A percentile compares a stretch with the other conserved stretches of the same genome.
phyloP scores from a whole-genome alignment of 2,329 filamentous ascomycete genomes.

The Alternaria ventricosa region DNA sequence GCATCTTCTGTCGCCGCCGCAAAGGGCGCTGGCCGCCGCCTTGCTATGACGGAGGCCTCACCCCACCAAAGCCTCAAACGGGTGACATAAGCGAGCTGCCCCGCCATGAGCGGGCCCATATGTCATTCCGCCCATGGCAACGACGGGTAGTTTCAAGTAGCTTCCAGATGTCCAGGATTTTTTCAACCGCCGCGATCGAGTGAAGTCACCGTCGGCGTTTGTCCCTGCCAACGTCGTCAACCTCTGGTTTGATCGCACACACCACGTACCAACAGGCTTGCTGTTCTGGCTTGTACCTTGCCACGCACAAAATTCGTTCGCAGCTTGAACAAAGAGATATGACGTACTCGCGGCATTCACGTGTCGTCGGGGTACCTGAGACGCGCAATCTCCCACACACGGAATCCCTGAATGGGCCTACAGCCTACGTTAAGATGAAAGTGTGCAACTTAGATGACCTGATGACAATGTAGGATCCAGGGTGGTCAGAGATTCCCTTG shows the following conservation, averaged over 20 bases:
- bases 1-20: slow-evolving; percentile 8
- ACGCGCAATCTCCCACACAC: not conserved
- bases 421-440: not conserved
- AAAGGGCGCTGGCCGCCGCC: not conserved
- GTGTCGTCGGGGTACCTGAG: not conserved
- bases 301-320: not conserved
- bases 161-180: slow-evolving; percentile 1
- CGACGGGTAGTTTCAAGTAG: slow-evolving; percentile 10
- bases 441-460: not conserved
- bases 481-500: not conserved
- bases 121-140: slow-evolving; percentile 11
- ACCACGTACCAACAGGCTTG: not conserved
- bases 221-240: not conserved
- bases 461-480: not conserved
- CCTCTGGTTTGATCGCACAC: not conserved
- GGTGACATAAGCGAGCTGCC: slow-evolving; percentile 18
- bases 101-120: slow-evolving; percentile 14
- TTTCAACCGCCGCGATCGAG: slow-evolving; percentile 1
- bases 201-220: not conserved
- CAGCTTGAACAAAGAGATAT: not conserved
- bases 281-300: not conserved
- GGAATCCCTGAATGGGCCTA: not conserved
- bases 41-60: slow-evolving; percentile 20
- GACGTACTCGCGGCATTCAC: not conserved
- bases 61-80: slow-evolving; percentile 21